Evolutionary conservation across 1,284 basidiomycete species (phyloP).

Genomic region (Cryptococcus wingfieldii): DNA sequence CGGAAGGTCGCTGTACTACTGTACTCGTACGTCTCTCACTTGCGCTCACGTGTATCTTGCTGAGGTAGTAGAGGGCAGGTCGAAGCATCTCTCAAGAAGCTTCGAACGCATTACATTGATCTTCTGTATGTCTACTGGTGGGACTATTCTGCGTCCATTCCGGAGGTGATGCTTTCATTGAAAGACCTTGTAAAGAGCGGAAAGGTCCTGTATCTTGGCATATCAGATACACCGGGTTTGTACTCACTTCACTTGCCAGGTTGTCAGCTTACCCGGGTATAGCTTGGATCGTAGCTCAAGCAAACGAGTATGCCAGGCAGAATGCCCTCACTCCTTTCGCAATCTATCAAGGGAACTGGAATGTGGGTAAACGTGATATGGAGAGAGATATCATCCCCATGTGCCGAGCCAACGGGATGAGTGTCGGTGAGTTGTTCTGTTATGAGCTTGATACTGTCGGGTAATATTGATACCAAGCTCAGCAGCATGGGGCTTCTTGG

Average conservation of each 20-base stretch:
- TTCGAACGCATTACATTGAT: slow-evolving; percentile 51
- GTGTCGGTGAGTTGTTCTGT: slow-evolving; percentile 26
- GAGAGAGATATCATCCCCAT: slow-evolving; percentile 62
- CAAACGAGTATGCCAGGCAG: background rate
- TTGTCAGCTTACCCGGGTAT: background rate
- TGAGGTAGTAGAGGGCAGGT: slow-evolving; percentile 8
- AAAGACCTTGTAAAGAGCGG: slow-evolving; percentile 46
- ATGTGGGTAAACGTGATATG: slow-evolving; percentile 51
- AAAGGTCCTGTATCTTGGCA: slow-evolving; percentile 51
- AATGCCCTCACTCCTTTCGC: background rate
- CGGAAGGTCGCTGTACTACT: no score
- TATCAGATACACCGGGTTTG: slow-evolving; percentile 50
- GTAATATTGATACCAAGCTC: background rate
- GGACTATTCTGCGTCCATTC: slow-evolving; percentile 48
- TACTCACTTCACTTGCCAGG: background rate
- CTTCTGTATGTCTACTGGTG: slow-evolving; percentile 39
- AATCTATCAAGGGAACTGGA: slow-evolving; percentile 26
- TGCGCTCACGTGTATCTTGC: background rate
- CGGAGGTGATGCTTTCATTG: slow-evolving; percentile 50
- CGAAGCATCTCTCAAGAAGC: slow-evolving; percentile 46
- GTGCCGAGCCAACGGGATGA: slow-evolving; percentile 51
- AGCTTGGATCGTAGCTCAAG: slow-evolving; percentile 55
- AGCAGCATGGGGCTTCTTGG: slow-evolving; percentile 49
- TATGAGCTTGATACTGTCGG: background rate
- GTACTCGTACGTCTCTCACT: no score